phyloP scores from a whole-genome alignment of 495 filamentous ascomycete genomes.

The Articulospora tetracladia region DNA sequence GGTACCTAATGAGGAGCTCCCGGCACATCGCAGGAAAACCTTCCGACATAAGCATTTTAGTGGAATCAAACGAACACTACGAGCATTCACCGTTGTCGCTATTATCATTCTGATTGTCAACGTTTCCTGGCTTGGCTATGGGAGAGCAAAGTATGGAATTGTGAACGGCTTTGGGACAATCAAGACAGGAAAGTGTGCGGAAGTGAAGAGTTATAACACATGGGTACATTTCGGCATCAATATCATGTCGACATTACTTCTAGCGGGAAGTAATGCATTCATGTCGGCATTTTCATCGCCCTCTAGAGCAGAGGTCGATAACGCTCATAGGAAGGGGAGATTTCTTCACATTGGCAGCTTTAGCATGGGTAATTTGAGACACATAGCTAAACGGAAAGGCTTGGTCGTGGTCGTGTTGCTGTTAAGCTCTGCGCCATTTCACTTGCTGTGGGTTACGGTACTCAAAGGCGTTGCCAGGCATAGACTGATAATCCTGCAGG shows the following conservation, averaged over 20 bases:
- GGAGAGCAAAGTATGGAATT: background rate
- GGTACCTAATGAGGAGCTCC: background rate
- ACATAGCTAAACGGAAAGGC: constrained; percentile 8
- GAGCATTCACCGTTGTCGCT: background rate
- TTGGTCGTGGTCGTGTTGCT: constrained; percentile 3
- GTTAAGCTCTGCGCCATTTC: constrained; percentile 6
- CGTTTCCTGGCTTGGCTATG: background rate
- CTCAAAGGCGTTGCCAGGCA: background rate
- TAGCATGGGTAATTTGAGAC: constrained; percentile 2
- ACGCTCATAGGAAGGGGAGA: constrained; percentile 2
- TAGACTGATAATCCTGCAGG: background rate
- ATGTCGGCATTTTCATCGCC: constrained; percentile 7
- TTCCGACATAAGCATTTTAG: constrained; percentile 5
- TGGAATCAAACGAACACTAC: constrained; percentile 6
- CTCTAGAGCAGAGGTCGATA: constrained; percentile 1
- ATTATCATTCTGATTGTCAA: background rate
- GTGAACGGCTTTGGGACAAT: constrained; percentile 5
- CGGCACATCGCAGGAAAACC: background rate
- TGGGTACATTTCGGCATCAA: constrained; percentile 12
- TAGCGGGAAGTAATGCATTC: constrained; percentile 13
- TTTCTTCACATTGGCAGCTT: constrained; percentile 6
- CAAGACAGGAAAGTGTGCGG: background rate
- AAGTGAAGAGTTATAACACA: constrained; percentile 2
- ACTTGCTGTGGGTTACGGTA: constrained; percentile 1
- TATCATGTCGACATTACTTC: constrained; percentile 7